Base-by-base conservation (phyloP, 2,329 filamentous ascomycete genomes). In the Chrysoporthe puriensis region DNA sequence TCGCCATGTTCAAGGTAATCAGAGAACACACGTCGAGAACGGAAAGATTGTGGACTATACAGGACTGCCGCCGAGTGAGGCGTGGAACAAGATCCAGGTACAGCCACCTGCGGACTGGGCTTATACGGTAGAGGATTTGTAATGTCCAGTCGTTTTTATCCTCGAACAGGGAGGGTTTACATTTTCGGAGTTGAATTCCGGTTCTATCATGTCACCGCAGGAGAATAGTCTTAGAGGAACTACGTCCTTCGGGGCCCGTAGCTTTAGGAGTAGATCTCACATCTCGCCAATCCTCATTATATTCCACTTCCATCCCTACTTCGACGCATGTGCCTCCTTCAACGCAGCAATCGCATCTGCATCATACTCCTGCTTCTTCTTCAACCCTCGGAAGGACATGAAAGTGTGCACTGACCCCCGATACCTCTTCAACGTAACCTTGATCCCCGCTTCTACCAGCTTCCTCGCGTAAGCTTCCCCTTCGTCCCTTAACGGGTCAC, bases 401-500 rank as follows among this genome's bases (percentile, higher is more conserved):
- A 81, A 81, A 0, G 77, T 79, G 68, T 81, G 79, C 3, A 78
- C 77, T 32, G 78, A 73, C 0, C 79, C 79, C 8, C 72, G 40
- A 58, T 80, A 81, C 40, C 79, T 71, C 71, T 79, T 80, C 21
- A 79, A 62, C 4, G 74, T 76, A 7, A 79, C 77, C 71, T 76
- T 76, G 50, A 76, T 76, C 2, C 79, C 79, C 2, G 72, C 75
- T 44, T 77, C 75, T 1, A 78, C 72, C 56, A 81, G 66, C 66
- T 76, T 79, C 68, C 72, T 73, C 1, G 74, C 79, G 70, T 81
- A 81, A 0, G 77, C 77, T 70, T 81, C 79, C 0, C 79, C 79
- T 68, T 81, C 80, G 66, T 81, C 79, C 2, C 79, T 71, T 62
- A 81, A 57, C 2, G 78, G 77, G 68, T 81, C 79, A 62, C 75